Evolutionary conservation across 352 stramenopile species (phyloP).

Genomic region (Phytophthora sp.): DNA sequence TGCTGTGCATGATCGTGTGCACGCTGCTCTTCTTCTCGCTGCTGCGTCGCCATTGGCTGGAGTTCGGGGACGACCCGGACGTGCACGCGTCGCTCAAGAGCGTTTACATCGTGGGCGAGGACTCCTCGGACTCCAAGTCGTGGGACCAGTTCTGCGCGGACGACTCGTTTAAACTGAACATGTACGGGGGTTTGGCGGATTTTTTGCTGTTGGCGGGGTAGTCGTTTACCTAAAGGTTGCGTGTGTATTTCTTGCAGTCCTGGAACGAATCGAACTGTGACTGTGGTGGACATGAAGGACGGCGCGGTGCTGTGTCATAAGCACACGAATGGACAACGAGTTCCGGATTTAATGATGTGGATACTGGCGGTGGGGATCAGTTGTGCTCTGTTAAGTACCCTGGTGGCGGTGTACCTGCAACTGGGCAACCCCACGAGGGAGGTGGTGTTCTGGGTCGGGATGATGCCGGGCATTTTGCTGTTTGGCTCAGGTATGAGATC

Average conservation of each 20-base stretch:
- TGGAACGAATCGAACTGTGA: constrained; percentile 31
- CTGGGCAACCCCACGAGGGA: constrained; percentile 63
- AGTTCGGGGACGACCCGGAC: constrained; percentile 50
- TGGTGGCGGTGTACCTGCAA: constrained; percentile 68
- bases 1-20: constrained; percentile 62
- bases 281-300: constrained; percentile 37
- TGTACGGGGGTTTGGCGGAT: constrained; percentile 10
- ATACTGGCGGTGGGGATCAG: constrained; percentile 57
- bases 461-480: constrained; percentile 58
- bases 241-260: constrained; percentile 16
- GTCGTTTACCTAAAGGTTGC: not conserved
- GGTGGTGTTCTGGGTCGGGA: constrained; percentile 65
- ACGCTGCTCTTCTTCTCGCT: constrained; percentile 69
- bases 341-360: constrained; percentile 45
- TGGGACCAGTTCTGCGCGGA: constrained; percentile 64
- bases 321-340: constrained; percentile 27
- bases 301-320: constrained; percentile 41
- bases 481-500: constrained; percentile 44
- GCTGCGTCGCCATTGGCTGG: constrained; percentile 67
- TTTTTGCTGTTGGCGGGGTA: not conserved
- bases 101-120: constrained; percentile 48
- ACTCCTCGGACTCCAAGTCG: constrained; percentile 44
- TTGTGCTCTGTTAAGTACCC: constrained; percentile 47
- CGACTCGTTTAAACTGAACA: constrained; percentile 24
- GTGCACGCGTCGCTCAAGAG: constrained; percentile 62